Evolutionary conservation across 345 rosid species (phyloP).

Genomic region (Murraya koenigii): DNA sequence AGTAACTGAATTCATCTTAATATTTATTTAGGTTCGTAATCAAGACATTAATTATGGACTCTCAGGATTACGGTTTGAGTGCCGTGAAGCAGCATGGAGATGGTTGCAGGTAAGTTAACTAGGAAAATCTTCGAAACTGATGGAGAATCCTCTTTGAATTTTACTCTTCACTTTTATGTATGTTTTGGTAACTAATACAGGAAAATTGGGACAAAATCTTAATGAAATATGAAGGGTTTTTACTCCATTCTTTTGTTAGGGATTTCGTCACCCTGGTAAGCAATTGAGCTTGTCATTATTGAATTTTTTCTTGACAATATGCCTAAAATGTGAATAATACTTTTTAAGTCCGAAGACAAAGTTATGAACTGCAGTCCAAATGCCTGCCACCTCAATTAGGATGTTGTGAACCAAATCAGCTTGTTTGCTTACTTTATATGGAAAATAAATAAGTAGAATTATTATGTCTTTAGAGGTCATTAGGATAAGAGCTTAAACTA

Average conservation of each 20-base stretch:
- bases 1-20: not conserved
- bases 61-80: constrained; percentile 30
- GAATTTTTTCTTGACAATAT: not conserved
- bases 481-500: not conserved
- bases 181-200: constrained; percentile 24
- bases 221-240: constrained; percentile 29
- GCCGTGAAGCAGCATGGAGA: constrained; percentile 33
- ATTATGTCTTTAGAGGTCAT: not conserved
- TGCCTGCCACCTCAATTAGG: not conserved
- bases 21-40: constrained; percentile 27
- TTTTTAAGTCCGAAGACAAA: not conserved
- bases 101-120: constrained; percentile 34
- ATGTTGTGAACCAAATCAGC: not conserved
- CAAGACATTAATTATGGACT: constrained; percentile 31
- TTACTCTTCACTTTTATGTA: too few species aligned
- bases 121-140: not conserved
- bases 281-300: not conserved
- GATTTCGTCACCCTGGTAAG: constrained; percentile 35
- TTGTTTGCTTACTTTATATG: not conserved
- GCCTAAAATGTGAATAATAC: not conserved
- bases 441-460: not conserved
- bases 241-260: constrained; percentile 24
- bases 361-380: not conserved
- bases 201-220: constrained; percentile 40
- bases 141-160: not conserved